Base-by-base conservation (phyloP, 441 rosid species). In the Populus trichocarpa region DNA sequence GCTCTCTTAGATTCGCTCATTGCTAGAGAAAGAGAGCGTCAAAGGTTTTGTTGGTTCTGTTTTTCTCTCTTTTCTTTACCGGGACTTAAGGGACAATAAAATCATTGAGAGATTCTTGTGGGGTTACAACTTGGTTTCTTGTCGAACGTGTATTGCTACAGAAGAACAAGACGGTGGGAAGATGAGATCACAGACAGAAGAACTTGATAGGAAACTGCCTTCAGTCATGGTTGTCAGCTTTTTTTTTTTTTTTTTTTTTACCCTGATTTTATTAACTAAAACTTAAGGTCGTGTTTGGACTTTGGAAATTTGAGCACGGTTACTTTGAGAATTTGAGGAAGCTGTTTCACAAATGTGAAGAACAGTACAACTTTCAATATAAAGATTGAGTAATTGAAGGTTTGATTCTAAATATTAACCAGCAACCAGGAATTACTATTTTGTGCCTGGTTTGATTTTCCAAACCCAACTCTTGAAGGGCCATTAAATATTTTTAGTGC, bases 71-170 rank as follows among this genome's bases (percentile, higher is more conserved):
- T 70, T 69, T 13, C 33, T 8, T 61, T 53, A 64, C 2, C 9
- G 18, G 25, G n/a, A 40, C 28, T 75, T 33, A 75, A 14, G 77
- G 66, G 82, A 81, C 71, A 74, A 75, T 25, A 69, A 81, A 76
- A 78, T 72, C 74, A 67, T 23, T 67, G 77, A 76, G 63, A 66
- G 76, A 83, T 76, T 20, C 61, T 30, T 9, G 79, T 72, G 81
- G 82, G 80, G 70, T 63, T 42, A n/a, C n/a, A 65, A 42, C 68
- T 71, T 66, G 77, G 33, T 71, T 42, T 73, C 42, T 77, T 75
- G 50, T 77, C 65, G 75, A 67, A 81, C 42, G 77, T 33, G 71
- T 28, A 30, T 28, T 72, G 76, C 72, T 71, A 70, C 81, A 71
- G 85, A 79, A 72, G 22, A 53, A 53, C n/a, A 53, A 73, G 78